phyloP scores from a whole-genome alignment of 2,329 filamentous ascomycete species.

The Geosmithia putterillii region DNA sequence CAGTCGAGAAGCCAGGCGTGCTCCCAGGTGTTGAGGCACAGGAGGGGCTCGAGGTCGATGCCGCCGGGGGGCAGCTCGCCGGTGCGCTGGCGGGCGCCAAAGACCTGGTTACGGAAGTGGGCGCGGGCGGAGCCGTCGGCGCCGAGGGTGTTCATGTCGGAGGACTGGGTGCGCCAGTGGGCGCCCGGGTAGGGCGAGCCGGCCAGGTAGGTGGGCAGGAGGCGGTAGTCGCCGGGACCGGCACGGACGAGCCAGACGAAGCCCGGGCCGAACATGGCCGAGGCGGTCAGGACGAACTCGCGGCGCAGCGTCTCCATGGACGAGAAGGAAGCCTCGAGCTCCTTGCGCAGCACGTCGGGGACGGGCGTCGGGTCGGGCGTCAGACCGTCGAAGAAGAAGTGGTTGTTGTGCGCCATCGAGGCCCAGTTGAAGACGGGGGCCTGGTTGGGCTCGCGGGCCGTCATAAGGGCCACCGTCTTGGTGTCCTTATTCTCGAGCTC shows the following conservation, averaged over 20 bases:
- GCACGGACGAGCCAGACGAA: constrained; percentile 86
- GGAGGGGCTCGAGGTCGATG: constrained; percentile 57
- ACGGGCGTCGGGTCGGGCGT: constrained; percentile 34
- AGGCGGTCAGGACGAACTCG: constrained; percentile 70
- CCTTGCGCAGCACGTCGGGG: constrained; percentile 38
- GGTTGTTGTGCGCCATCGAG: constrained; percentile 89
- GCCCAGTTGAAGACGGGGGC: constrained; percentile 90
- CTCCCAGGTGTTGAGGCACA: constrained; percentile 95
- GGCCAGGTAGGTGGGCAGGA: constrained; percentile 83
- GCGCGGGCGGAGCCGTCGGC: constrained; percentile 19
- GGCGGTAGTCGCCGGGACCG: constrained; percentile 38
- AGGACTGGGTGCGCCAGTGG: constrained; percentile 59
- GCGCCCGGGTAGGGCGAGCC: constrained; percentile 80
- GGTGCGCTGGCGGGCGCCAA: constrained; percentile 13
- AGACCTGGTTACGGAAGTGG: constrained; percentile 26
- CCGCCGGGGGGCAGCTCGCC: constrained; percentile 47
- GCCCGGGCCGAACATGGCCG: constrained; percentile 90
- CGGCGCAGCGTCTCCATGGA: constrained; percentile 70
- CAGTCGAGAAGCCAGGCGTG: constrained; percentile 85
- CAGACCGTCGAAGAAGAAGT: constrained; percentile 62
- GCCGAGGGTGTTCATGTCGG: constrained; percentile 58
- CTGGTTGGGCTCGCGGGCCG: constrained; percentile 64
- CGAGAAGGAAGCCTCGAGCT: constrained; percentile 62
- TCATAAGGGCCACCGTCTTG: constrained; percentile 59
- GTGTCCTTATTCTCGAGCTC: constrained; percentile 47